These are phyloP conservation scores for Lentinula raphanica DNA, from an alignment of 768 basidiomycete genomes.

Conservation along the genomic window DNA sequence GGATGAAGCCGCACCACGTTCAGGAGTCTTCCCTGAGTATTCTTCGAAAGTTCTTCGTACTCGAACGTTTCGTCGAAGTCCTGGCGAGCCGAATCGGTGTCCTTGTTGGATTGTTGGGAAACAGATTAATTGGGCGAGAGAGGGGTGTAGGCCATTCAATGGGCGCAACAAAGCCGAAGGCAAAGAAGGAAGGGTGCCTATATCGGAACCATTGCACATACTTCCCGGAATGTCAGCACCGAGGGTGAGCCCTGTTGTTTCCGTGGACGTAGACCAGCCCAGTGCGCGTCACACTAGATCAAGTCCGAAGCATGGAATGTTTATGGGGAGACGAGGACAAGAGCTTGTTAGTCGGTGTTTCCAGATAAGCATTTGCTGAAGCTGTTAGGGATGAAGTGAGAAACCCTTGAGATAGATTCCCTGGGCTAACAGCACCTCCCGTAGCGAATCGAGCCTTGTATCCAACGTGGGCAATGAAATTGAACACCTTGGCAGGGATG, in stretches of 20 bases:
- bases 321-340: slow-evolving; percentile 64
- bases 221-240: slow-evolving; percentile 12
- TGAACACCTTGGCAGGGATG: no score
- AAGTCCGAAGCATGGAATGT: slow-evolving; percentile 19
- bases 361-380: slow-evolving; percentile 47
- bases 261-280: slow-evolving; percentile 24
- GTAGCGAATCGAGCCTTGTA: no score
- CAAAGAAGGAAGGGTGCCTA: background rate
- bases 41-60: slow-evolving; percentile 30
- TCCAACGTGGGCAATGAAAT: no score
- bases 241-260: slow-evolving; percentile 10
- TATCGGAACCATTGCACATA: slow-evolving; percentile 1
- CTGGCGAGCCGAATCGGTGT: slow-evolving; percentile 2
- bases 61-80: slow-evolving; percentile 35
- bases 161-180: background rate
- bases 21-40: slow-evolving; percentile 11
- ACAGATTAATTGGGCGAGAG: background rate
- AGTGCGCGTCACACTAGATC: slow-evolving; percentile 26
- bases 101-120: background rate
- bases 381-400: no score
- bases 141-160: background rate
- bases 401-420: no score
- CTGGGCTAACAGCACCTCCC: no score
- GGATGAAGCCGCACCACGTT: slow-evolving; percentile 6
- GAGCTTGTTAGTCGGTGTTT: slow-evolving; percentile 40